These are phyloP conservation scores for Globisporangium recalcitrans DNA, from an alignment of 352 stramenopile genomes.

Conservation along the genomic window DNA sequence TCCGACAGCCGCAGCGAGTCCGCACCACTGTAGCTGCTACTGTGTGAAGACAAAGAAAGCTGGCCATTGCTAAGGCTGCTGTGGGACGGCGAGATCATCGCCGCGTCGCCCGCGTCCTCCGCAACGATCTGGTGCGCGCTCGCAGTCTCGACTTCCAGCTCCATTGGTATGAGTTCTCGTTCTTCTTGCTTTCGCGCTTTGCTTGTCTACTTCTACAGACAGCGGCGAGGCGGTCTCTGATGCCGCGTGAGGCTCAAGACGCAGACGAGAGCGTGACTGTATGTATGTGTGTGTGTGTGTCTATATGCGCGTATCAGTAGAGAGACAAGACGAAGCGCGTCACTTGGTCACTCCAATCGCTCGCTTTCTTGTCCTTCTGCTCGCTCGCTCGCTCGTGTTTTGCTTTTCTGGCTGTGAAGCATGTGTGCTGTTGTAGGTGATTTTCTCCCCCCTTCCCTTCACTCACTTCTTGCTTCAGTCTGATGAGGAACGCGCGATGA, in stretches of 20 bases:
- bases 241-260: too few relatives aligned
- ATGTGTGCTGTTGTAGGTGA: slow-evolving; percentile 5
- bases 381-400: background rate
- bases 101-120: slow-evolving; percentile 28
- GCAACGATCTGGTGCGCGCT: background rate
- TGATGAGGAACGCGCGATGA: background rate
- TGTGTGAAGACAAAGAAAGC: slow-evolving; percentile 34
- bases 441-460: slow-evolving; percentile 1
- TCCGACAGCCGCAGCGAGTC: slow-evolving; percentile 70
- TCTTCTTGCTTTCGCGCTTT: background rate
- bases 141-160: slow-evolving; percentile 13
- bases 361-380: background rate
- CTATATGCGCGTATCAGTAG: background rate
- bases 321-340: background rate
- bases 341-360: background rate
- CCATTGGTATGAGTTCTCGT: slow-evolving; percentile 17
- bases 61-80: slow-evolving; percentile 18
- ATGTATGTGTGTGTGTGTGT: background rate
- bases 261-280: background rate
- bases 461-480: background rate
- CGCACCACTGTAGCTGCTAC: slow-evolving; percentile 11
- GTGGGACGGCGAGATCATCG: slow-evolving; percentile 56
- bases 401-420: slow-evolving; percentile 3
- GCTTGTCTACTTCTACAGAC: background rate
- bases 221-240: background rate